Conservation (phyloP, 2,329 filamentous ascomycete species). For the Arthrobotrys iridis region DNA sequence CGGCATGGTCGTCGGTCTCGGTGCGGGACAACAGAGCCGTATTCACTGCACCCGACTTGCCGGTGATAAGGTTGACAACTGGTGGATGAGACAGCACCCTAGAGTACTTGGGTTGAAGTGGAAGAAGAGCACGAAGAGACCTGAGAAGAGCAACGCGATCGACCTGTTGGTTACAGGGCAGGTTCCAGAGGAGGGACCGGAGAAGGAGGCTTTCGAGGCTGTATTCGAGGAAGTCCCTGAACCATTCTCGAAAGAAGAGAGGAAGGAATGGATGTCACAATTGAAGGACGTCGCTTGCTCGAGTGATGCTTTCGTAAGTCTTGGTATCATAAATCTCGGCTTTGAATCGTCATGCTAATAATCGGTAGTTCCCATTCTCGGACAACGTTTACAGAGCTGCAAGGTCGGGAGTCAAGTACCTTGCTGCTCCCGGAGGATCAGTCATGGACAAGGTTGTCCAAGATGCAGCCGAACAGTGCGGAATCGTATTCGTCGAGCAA, state of each 20-base stretch:
- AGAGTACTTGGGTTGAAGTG: constrained; percentile 88
- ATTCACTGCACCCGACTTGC: constrained; percentile 98
- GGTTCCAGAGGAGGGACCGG: constrained; percentile 75
- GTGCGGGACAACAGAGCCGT: constrained; percentile 94
- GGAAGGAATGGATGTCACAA: constrained; percentile 84
- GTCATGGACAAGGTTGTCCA: constrained; percentile 85
- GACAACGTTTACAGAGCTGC: constrained; percentile 95
- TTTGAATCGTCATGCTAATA: constrained; percentile 1
- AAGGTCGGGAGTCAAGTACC: constrained; percentile 91
- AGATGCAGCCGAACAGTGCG: constrained; percentile 88
- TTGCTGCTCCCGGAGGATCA: constrained; percentile 89
- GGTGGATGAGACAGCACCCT: constrained; percentile 98
- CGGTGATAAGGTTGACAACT: constrained; percentile 98
- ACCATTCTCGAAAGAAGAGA: constrained; percentile 84
- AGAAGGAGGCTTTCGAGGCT: constrained; percentile 85
- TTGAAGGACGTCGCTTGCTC: constrained; percentile 84
- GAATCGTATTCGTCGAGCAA: constrained; percentile 95
- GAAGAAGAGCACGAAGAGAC: constrained; percentile 96
- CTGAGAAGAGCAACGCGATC: constrained; percentile 98
- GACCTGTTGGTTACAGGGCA: constrained; percentile 92
- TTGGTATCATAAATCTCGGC: background rate
- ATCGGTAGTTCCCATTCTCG: constrained; percentile 88
- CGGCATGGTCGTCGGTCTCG: constrained; percentile 91
- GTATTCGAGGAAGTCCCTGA: constrained; percentile 89
- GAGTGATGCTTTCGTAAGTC: constrained; percentile 91